Percentiles rank a stretch among this genome's conserved stretches.
These are phyloP conservation scores for Arctostaphylos glauca DNA, from an alignment of 148 eudicot genomes.

Conservation along the genomic window DNA sequence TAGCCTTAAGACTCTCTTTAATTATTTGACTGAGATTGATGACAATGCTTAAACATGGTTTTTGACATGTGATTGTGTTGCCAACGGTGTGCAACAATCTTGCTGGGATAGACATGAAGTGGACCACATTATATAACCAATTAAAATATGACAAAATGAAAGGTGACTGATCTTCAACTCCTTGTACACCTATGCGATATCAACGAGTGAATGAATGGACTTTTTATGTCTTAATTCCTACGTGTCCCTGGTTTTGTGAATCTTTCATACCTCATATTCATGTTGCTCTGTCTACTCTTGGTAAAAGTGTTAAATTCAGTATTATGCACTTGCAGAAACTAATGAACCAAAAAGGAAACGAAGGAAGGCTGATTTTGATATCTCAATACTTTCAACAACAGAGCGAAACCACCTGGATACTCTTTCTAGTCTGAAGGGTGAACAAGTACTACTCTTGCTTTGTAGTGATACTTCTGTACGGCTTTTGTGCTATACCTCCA, in stretches of 20 bases:
- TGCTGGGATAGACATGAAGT: neutral
- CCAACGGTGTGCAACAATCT: neutral
- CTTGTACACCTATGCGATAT: neutral
- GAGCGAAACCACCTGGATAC: slow-evolving; percentile 74
- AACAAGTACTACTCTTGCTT: slow-evolving; percentile 59
- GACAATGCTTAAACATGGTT: neutral
- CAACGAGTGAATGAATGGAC: neutral
- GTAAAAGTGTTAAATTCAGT: neutral
- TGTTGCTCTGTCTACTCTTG: slow-evolving; percentile 1
- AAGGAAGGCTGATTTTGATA: slow-evolving; percentile 70
- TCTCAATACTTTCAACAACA: slow-evolving; percentile 60
- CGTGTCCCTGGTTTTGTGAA: neutral
- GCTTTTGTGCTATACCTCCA: neutral
- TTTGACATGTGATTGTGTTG: neutral
- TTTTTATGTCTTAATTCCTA: neutral
- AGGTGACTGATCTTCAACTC: neutral
- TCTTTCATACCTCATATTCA: neutral
- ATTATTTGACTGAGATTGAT: neutral
- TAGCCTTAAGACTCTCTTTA: neutral
- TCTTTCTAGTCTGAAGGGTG: slow-evolving; percentile 84
- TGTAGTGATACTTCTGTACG: neutral
- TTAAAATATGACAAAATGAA: neutral
- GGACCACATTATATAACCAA: neutral
- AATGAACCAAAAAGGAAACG: slow-evolving; percentile 79
- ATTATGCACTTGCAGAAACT: slow-evolving; percentile 56